These are phyloP conservation scores for Yarrowia sp. DNA, from an alignment of 805 yeast species.

Conservation along the genomic window DNA sequence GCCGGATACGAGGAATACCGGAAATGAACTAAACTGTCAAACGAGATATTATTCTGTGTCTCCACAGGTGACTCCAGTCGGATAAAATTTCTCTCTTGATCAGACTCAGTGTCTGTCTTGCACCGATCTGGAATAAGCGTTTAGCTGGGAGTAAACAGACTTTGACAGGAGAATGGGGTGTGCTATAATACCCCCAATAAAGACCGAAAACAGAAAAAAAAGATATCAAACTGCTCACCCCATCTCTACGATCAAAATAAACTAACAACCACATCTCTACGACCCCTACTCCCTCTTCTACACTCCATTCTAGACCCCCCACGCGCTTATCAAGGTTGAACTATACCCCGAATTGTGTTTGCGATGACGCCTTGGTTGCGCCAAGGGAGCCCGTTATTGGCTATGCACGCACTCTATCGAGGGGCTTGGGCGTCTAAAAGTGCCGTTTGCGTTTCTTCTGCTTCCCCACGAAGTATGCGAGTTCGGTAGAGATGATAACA, in stretches of 20 bases:
- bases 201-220: no score
- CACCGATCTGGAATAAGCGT: not conserved
- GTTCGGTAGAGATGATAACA: not conserved
- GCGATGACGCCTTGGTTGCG: not conserved
- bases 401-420: not conserved
- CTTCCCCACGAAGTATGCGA: not conserved
- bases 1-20: no score
- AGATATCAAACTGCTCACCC: no score
- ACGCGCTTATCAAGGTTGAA: not conserved
- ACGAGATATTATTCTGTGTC: no score
- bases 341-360: not conserved
- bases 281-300: no score
- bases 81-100: not conserved
- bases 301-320: not conserved
- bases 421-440: constrained; percentile 2
- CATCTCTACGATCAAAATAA: no score
- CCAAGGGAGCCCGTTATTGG: not conserved
- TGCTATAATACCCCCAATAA: no score
- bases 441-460: not conserved
- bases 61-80: not conserved
- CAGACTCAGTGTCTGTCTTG: not conserved
- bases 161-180: no score
- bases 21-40: no score
- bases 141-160: not conserved
- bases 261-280: not conserved